Percentiles rank a stretch among this genome's conserved stretches.
Evolutionary conservation across 176 grass and related monocot species (phyloP).

Genomic region (Lolium multiflorum): DNA sequence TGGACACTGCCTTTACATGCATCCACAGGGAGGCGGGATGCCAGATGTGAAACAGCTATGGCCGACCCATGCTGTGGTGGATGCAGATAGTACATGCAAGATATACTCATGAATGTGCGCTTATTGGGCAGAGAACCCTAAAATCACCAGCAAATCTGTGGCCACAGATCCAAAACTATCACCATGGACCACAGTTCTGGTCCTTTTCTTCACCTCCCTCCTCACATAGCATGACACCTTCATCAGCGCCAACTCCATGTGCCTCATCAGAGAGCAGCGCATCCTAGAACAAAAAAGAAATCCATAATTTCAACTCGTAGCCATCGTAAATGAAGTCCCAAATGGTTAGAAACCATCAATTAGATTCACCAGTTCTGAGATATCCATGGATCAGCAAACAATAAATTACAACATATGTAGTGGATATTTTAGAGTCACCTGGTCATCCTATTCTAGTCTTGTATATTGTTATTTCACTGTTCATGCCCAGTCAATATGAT

Average conservation of each 20-base stretch:
- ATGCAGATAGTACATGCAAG: slow-evolving; percentile 3
- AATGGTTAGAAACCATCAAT: neutral
- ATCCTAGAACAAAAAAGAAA: slow-evolving; percentile 44
- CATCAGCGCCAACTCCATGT: slow-evolving; percentile 32
- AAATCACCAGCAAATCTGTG: neutral
- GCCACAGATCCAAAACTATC: neutral
- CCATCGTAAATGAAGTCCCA: neutral
- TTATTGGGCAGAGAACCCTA: neutral
- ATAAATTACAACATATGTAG: neutral
- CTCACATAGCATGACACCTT: slow-evolving; percentile 66
- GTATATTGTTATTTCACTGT: neutral
- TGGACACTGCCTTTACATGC: neutral
- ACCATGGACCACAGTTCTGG: slow-evolving; percentile 30
- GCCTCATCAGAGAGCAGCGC: slow-evolving; percentile 67
- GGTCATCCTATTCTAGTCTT: neutral
- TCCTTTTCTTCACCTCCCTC: slow-evolving; percentile 73
- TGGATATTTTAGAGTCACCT: neutral
- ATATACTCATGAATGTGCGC: slow-evolving; percentile 1
- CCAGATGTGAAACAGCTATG: neutral
- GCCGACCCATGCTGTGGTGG: neutral
- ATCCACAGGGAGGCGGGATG: neutral
- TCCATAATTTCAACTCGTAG: slow-evolving; percentile 12
- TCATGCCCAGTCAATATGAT: neutral
- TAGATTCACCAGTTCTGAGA: neutral
- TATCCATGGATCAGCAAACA: neutral